Conservation (phyloP, 169 alveolate species). For the Plasmodium adleri region DNA sequence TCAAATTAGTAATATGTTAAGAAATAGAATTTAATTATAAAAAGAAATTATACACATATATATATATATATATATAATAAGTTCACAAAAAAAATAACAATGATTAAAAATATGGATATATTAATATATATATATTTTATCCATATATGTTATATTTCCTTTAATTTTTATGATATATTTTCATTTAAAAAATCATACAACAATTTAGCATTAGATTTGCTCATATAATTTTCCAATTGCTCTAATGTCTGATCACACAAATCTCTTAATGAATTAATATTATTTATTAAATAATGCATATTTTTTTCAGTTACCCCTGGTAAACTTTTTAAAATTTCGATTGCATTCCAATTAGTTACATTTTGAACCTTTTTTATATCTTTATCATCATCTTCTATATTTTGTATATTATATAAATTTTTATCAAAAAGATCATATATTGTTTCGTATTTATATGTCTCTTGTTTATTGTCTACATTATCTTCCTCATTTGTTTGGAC, state of each 20-base stretch:
- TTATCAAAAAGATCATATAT: constrained; percentile 54
- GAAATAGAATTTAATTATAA: too few relatives aligned
- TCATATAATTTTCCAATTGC: constrained; percentile 64
- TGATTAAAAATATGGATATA: background rate
- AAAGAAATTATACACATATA: too few relatives aligned
- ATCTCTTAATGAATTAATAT: constrained; percentile 55
- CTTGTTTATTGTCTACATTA: constrained; percentile 10
- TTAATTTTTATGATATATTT: constrained; percentile 13
- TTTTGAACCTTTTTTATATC: constrained; percentile 28
- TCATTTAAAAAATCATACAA: constrained; percentile 63
- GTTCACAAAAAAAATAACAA: too few relatives aligned
- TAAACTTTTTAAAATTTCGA: constrained; percentile 59
- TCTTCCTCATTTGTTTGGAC: constrained; percentile 6
- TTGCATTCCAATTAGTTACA: constrained; percentile 69
- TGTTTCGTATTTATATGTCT: constrained; percentile 39
- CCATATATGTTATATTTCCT: background rate
- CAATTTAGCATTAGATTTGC: constrained; percentile 71
- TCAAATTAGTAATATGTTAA: too few relatives aligned
- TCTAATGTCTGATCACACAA: constrained; percentile 61
- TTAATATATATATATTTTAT: too few relatives aligned
- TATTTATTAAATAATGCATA: constrained; percentile 68
- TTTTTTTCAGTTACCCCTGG: constrained; percentile 75
- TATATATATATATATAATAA: too few relatives aligned
- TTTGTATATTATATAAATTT: constrained; percentile 31
- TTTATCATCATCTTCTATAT: background rate